These are phyloP conservation scores for Xerocomellus chrysenteron DNA, from an alignment of 768 basidiomycete species.

Conservation along the genomic window DNA sequence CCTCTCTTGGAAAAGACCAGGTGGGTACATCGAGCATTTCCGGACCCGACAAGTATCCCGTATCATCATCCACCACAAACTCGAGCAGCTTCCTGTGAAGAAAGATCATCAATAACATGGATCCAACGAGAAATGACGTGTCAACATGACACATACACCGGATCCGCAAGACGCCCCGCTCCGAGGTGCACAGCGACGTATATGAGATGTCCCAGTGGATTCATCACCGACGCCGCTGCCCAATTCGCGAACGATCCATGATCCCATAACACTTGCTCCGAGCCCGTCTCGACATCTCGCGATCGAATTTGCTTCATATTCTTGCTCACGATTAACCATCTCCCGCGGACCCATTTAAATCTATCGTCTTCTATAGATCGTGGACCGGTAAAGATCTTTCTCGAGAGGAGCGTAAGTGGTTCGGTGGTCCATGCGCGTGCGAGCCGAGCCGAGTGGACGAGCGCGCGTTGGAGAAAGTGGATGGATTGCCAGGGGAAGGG, in stretches of 20 bases:
- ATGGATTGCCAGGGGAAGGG: constrained; percentile 21
- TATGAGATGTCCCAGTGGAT: constrained; percentile 11
- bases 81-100: constrained; percentile 16
- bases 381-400: constrained; percentile 3
- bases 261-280: constrained; percentile 19
- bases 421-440: constrained; percentile 12
- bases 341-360: constrained; percentile 16
- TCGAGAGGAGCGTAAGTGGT: constrained; percentile 11
- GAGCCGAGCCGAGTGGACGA: constrained; percentile 17
- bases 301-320: constrained; percentile 5
- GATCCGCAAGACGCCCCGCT: constrained; percentile 5
- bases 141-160: constrained; percentile 12
- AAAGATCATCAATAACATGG: not conserved
- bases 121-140: not conserved
- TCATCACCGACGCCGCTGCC: constrained; percentile 10
- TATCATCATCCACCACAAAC: constrained; percentile 18
- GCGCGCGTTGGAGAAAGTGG: constrained; percentile 16
- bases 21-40: constrained; percentile 17
- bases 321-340: constrained; percentile 21
- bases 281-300: constrained; percentile 17
- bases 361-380: constrained; percentile 5
- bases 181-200: constrained; percentile 15
- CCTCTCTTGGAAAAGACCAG: constrained; percentile 9
- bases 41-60: constrained; percentile 8
- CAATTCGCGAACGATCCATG: constrained; percentile 4